Base-by-base conservation (phyloP, 2,329 filamentous ascomycete genomes). In the Seiridium unicorne region DNA sequence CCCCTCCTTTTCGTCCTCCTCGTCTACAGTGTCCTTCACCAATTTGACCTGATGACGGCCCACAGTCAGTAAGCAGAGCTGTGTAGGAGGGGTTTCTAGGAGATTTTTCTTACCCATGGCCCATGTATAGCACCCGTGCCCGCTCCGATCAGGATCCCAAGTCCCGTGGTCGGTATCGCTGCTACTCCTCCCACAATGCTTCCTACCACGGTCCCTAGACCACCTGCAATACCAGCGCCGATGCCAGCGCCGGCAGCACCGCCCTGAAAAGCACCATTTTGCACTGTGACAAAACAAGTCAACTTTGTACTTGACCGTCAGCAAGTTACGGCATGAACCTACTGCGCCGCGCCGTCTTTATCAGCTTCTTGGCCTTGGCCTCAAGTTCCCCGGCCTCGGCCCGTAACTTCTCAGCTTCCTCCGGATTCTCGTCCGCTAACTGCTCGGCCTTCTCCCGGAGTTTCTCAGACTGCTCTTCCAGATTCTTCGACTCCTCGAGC, bases 211-310 rank as follows among this genome's bases (percentile, higher is more conserved):
- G 67, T 61, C 35, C 71, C 71, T 31, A 73, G 56, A 1, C 71
- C 70, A n/a, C 68, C 62, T 1, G 71, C 70, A 26, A 73, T 63
- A 8, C 70, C 71, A n/a, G 68, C 69, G 11, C 71, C 71, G 61
- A 73, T 71, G 3, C 71, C 71, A 2, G 68, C 71, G 3, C 71
- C 71, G 9, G 69, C 66, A 1, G 67, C 70, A 0, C 71, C 71
- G 36, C 70, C 71, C 61, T 73, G 70, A 64, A 73, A 48, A 65
- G 70, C 71, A 18, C 71, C 71, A 5, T 63, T 64, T 66, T 73
- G 69, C 59, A 73, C 49, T 53, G 13, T 3, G 7, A n/a, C 13
- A 4, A 5, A 49, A 32, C 26, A 5, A 46, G 44, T 46, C 18
- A 26, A 26, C 18, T 26, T 26, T 26, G 18, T 26, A 26, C 18